Base-by-base conservation (phyloP, 2,329 filamentous ascomycete species). In the Pezicula radicicola region DNA sequence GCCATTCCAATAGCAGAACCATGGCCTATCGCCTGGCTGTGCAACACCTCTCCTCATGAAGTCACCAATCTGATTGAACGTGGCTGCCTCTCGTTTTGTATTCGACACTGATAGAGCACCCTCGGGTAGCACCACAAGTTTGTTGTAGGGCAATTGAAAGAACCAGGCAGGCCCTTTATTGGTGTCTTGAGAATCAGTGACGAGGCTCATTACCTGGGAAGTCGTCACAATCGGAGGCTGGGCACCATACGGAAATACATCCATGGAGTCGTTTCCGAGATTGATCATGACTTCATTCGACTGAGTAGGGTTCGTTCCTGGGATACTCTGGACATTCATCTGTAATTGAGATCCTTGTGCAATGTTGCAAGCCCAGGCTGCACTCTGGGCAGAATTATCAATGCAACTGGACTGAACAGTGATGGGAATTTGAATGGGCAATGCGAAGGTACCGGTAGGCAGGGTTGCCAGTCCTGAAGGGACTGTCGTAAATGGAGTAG, bases 1-100 rank as follows among this genome's bases (percentile, higher is more conserved):
- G 13, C 74, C 71, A 63, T 88, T 88, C 83, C 84, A 89, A 64
- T 79, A 81, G 66, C 85, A 89, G 61, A 83, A 85, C 84, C 84
- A 89, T 2, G 84, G 83, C 53, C 75, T 76, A 35, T 87, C 81
- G 8, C 81, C 80, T n/a, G 76, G 73, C 51, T 71, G 64, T 10
- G 71, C 64, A 50, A 75, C 71, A 47, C 72, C 65, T 56, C 59
- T 57, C 51, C 60, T 43, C 52, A 48, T 48, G 48, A 61, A 63
- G 36, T 51, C 47, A 6, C 49, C 12, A 3, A 30, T 25, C 9
- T 30, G 39, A 33, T n/a, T 27, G 15, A 43, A 39, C 19, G 12
- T 28, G 12, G 16, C 48, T 5, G 27, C 18, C 18, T 49, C 46
- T 37, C 63, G 52, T 43, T 62, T 62, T 35, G 28, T 47, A 12